A percentile compares a stretch with the other conserved stretches of the same genome.
These are phyloP conservation scores for Climacium dendroides DNA, from an alignment of 225 moss, liverwort and hornwort species.

Conservation along the genomic window DNA sequence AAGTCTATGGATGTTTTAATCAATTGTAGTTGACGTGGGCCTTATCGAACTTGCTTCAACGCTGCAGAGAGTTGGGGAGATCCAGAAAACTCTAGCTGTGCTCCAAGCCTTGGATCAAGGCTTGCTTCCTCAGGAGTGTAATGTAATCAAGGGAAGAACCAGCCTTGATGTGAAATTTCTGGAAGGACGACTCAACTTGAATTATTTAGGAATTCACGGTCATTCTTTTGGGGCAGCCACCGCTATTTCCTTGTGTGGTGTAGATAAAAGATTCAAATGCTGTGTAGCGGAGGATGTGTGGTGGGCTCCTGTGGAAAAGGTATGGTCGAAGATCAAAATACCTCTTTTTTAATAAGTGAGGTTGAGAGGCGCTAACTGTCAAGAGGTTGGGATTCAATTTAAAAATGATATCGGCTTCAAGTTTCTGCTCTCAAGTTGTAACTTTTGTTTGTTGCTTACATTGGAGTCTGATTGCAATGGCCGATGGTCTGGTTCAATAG, in stretches of 20 bases:
- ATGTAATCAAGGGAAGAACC: constrained; percentile 50
- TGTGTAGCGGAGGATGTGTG: constrained; percentile 86
- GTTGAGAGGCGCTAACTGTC: neutral
- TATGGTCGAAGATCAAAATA: neutral
- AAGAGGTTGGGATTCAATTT: neutral
- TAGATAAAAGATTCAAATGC: constrained; percentile 75
- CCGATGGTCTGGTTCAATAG: neutral
- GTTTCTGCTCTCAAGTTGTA: neutral
- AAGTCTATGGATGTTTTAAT: neutral
- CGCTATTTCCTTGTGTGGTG: constrained; percentile 41
- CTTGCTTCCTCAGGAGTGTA: constrained; percentile 55
- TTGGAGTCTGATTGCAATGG: neutral
- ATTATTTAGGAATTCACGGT: constrained; percentile 52
- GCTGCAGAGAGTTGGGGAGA: constrained; percentile 64
- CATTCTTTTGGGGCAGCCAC: constrained; percentile 89
- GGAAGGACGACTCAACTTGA: constrained; percentile 62
- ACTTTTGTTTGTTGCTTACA: neutral
- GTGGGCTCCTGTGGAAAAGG: constrained; percentile 72
- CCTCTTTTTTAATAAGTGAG: neutral
- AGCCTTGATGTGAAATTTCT: constrained; percentile 61
- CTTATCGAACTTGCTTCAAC: neutral
- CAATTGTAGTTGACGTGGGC: neutral
- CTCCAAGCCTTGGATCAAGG: constrained; percentile 76
- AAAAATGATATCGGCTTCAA: neutral
- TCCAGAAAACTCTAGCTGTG: constrained; percentile 56